Base-by-base conservation (phyloP, 192 early-diverging fungal genomes). In the Coemansia sp. region DNA sequence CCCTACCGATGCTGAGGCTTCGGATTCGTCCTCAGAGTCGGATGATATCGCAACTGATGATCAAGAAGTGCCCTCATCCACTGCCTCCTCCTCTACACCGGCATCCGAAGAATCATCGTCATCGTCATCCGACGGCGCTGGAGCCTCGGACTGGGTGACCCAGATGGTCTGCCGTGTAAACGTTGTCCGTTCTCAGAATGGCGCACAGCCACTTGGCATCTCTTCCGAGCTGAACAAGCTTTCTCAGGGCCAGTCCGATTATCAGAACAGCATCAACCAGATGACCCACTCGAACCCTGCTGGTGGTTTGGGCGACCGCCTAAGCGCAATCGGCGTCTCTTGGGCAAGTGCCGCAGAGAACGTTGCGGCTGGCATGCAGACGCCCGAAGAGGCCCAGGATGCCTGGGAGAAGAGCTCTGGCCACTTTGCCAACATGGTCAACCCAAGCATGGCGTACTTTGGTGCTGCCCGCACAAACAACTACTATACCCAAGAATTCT, bases 401-500 rank as follows among this genome's bases (percentile, higher is more conserved):
- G 67, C 58, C 21, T 73, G 67, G 66, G 77, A 86, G 72, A 63
- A 79, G 51, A 85, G 83, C 69, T 51, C 82, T 11, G 73, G 78
- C 8, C 86, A 87, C 52, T 68, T 75, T 12, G 84, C 72, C 36
- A 87, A 87, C 71, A 85, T 87, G 63, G 36, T 84, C 19, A 70
- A 69, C 52, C 46, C 80, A 41, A 71, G 62, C 55, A 67, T 77
- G 65, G 59, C 64, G 19, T 73, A 82, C 62, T 71, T 87, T 54
- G 86, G 86, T 54, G 77, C 71, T 16, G 85, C 71, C 4, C 21
- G 49, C 36, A 41, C 26, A 49, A 76, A 84, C 57, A 63, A 63
- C 41, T 85, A 84, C 75, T 87, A 67, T 58, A 87, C 85, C 12
- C 85, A 87, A 66, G 67, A 70, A 40, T 85, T 84, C 60, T 77